Conservation (phyloP, 306 rosid genomes). For the Alnus rubra region DNA sequence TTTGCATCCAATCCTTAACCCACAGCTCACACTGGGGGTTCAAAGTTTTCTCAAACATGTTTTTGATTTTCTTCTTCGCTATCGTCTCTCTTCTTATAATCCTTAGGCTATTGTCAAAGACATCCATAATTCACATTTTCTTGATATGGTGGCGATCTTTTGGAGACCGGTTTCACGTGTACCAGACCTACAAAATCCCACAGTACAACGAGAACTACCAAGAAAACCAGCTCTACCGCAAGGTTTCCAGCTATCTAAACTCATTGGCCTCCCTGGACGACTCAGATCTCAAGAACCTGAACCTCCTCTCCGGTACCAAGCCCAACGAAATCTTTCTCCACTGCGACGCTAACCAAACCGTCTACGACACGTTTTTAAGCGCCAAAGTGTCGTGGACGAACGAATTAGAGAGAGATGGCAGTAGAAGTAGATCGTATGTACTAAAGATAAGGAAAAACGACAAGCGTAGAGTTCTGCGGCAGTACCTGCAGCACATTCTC, state of each 20-base stretch:
- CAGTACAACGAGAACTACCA: constrained; percentile 53
- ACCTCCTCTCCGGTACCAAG: constrained; percentile 75
- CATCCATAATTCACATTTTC: constrained; percentile 60
- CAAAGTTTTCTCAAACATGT: not conserved
- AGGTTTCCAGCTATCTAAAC: constrained; percentile 60
- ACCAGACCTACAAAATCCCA: constrained; percentile 76
- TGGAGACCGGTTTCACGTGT: constrained; percentile 49
- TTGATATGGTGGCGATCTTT: constrained; percentile 56
- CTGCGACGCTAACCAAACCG: constrained; percentile 50
- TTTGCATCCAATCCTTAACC: no score
- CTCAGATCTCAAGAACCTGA: constrained; percentile 74
- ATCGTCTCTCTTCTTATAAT: constrained; percentile 23
- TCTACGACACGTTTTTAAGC: constrained; percentile 73
- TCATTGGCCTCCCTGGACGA: constrained; percentile 81
- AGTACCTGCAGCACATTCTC: constrained; percentile 82
- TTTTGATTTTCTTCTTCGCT: constrained; percentile 35
- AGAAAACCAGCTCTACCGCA: constrained; percentile 71
- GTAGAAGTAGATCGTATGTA: constrained; percentile 34
- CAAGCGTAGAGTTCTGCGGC: constrained; percentile 74
- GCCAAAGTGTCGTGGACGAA: constrained; percentile 67
- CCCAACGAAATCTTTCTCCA: constrained; percentile 70
- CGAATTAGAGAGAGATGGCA: constrained; percentile 19
- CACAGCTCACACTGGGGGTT: no score
- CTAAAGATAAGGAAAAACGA: constrained; percentile 65
- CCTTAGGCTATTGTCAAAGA: constrained; percentile 54